Percentiles rank a stretch among this genome's conserved stretches.
Evolutionary conservation across 169 alveolate genomes (phyloP).

Genomic region (Blepharisma undulans): DNA sequence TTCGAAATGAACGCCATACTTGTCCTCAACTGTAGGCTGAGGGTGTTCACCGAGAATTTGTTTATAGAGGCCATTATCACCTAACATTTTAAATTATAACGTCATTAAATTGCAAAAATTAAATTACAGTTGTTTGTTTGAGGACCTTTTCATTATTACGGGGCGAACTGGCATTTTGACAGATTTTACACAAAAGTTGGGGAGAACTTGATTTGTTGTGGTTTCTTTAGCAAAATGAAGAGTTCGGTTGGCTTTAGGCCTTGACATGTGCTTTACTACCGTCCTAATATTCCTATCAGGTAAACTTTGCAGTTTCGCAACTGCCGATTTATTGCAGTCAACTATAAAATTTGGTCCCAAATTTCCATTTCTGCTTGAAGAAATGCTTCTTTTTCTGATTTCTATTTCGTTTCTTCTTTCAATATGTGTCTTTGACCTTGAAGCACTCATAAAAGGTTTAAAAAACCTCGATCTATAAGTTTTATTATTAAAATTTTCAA

Average conservation of each 20-base stretch:
- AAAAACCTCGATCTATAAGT: neutral
- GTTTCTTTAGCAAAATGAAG: neutral
- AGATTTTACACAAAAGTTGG: neutral
- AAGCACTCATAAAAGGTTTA: neutral
- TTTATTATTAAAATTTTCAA: neutral
- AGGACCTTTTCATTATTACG: neutral
- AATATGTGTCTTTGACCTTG: neutral
- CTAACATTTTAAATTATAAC: neutral
- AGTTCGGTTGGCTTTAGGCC: neutral
- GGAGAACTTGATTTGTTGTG: neutral
- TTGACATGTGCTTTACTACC: neutral
- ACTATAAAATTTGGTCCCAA: neutral
- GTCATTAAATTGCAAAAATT: neutral
- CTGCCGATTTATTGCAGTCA: neutral
- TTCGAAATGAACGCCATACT: slow-evolving; percentile 33
- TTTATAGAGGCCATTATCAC: neutral
- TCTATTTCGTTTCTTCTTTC: neutral
- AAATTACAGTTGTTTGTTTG: neutral
- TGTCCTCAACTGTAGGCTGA: slow-evolving; percentile 29
- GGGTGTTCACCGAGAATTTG: neutral
- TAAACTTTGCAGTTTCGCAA: neutral
- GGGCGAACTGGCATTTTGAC: neutral
- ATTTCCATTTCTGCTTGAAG: neutral
- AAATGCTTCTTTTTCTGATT: neutral
- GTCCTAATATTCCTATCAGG: neutral